A percentile compares a stretch with the other conserved stretches of the same genome.
Conservation (phyloP, 2,329 filamentous ascomycete genomes). For the Xylariaceae sp. region DNA sequence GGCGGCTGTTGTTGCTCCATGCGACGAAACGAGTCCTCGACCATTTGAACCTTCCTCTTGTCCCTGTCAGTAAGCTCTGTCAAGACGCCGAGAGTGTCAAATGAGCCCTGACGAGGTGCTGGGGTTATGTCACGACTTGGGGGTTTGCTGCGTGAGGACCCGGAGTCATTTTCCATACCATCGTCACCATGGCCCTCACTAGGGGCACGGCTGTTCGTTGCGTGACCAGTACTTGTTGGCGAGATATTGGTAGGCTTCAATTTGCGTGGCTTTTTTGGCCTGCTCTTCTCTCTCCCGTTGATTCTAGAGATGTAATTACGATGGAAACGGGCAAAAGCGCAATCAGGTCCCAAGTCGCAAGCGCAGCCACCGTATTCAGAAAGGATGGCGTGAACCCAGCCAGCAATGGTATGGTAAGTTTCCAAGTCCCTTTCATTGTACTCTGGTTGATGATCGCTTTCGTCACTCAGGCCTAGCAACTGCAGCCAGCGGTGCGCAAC, state of each 20-base stretch:
- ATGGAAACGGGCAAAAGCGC: conserved; percentile 61
- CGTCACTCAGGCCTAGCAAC: conserved; percentile 58
- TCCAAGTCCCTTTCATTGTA: conserved; percentile 56
- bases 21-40: conserved; percentile 59
- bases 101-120: conserved; percentile 51
- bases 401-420: conserved; percentile 51
- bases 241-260: conserved; percentile 52
- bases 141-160: conserved; percentile 58
- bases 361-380: conserved; percentile 78
- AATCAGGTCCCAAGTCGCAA: conserved; percentile 61
- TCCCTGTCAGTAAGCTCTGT: conserved; percentile 63
- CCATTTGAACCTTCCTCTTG: conserved; percentile 62
- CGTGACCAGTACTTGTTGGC: conserved; percentile 58
- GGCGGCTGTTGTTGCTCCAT: conserved; percentile 56
- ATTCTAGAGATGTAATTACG: conserved; percentile 49
- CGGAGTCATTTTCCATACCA: conserved; percentile 50
- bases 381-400: conserved; percentile 65
- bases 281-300: conserved; percentile 33
- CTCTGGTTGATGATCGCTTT: conserved; percentile 44
- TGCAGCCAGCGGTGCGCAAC: conserved; percentile 51
- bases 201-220: conserved; percentile 58
- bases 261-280: conserved; percentile 52
- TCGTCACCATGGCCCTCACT: conserved; percentile 60
- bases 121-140: conserved; percentile 64
- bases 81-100: conserved; percentile 55